Evolutionary conservation across 805 yeast genomes (phyloP).

Genomic region (Yarrowia phangngaensis): DNA sequence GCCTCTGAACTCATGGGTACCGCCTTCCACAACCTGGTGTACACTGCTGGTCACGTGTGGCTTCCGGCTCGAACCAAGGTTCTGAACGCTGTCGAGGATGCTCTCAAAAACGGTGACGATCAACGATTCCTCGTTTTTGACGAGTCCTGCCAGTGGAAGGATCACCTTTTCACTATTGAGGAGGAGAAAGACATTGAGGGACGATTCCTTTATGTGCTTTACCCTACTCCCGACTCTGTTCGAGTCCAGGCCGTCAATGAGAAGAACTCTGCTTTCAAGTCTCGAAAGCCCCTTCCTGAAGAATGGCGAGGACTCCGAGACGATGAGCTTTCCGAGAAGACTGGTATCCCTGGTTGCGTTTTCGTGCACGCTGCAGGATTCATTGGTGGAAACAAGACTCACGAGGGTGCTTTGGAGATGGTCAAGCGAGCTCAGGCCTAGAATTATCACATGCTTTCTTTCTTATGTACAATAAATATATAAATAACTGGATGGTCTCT

Average conservation of each 20-base stretch:
- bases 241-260: slow-evolving; percentile 90
- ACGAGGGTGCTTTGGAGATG: slow-evolving; percentile 71
- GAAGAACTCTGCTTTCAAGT: slow-evolving; percentile 70
- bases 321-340: slow-evolving; percentile 62
- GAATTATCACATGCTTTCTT: slow-evolving; percentile 1
- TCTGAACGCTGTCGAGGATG: slow-evolving; percentile 57
- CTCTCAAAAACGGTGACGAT: slow-evolving; percentile 57
- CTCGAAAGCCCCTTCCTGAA: slow-evolving; percentile 84
- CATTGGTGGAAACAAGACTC: slow-evolving; percentile 86
- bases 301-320: slow-evolving; percentile 95
- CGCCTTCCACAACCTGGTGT: slow-evolving; percentile 64
- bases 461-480: slow-evolving; percentile 20
- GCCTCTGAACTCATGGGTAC: slow-evolving; percentile 83
- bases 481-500: slow-evolving; percentile 2
- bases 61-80: slow-evolving; percentile 83
- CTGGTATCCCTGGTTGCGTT: slow-evolving; percentile 84
- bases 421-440: slow-evolving; percentile 50
- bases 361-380: slow-evolving; percentile 95
- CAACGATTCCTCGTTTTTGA: slow-evolving; percentile 73
- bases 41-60: slow-evolving; percentile 79
- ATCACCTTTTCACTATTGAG: slow-evolving; percentile 76
- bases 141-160: slow-evolving; percentile 93
- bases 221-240: slow-evolving; percentile 67
- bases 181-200: slow-evolving; percentile 45
- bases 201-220: slow-evolving; percentile 68